Base-by-base conservation (phyloP, 2,329 filamentous ascomycete genomes). In the Pestalotiopsis sp. region DNA sequence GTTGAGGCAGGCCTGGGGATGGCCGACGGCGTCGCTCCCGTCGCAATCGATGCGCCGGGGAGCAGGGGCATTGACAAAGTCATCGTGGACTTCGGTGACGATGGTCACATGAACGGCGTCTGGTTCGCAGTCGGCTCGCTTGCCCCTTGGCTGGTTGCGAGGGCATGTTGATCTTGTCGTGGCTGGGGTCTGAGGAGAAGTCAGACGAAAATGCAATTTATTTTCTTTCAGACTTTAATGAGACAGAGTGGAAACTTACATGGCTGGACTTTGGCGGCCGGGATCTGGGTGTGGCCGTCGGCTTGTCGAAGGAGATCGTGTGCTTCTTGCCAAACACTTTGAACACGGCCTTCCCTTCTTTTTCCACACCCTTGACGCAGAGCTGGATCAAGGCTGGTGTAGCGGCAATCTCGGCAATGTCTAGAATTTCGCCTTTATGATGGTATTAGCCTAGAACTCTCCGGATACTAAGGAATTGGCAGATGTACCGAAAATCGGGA, bases 351-450 rank as follows among this genome's bases (percentile, higher is more conserved):
- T 78, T 76, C 23, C 79, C 78, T 57, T 71, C 75, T 67, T 80
- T 80, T 64, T 75, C 78, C 13, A 80, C 74, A 4, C 72, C 78
- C 61, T 81, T 78, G 36, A 72, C 71, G 56, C 77, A 80, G 7
- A 73, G 65, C 11, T 76, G 56, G 25, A 77, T 76, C 12, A 81
- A 68, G 2, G 76, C 79, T 14, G 70, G 70, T 0, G 66, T 71
- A 4, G 70, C 70, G 0, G 68, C 70, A 2, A 70, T 62, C 36
- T 68, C 65, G n/a, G 65, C 69, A 9, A 41, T 65, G 23, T 66
- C 65, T 2, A 45, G 4, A 23, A 71, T 67, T 20, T 66, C 38
- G 23, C 69, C 69, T 65, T 4, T 75, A 76, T 12, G 13, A 74
- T 76, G 23, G 70, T 65, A 5, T 73, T 68, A 4, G 72, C 70